These are phyloP conservation scores for Tuber aestivum DNA, from an alignment of 495 filamentous ascomycete species.

Conservation along the genomic window DNA sequence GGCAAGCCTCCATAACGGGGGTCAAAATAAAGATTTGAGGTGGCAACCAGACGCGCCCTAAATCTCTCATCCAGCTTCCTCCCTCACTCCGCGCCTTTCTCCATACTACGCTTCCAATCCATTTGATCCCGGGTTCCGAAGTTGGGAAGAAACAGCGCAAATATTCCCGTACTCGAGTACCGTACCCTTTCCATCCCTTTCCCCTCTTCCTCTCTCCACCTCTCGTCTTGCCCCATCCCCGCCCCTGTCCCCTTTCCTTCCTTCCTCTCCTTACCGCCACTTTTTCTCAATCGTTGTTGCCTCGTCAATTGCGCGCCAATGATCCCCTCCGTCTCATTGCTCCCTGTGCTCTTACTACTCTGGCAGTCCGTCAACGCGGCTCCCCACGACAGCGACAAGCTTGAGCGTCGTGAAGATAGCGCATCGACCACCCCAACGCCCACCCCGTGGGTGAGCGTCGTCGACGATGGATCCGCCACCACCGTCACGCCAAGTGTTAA, in stretches of 20 bases:
- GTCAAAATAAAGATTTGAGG: no score
- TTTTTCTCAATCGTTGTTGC: neutral
- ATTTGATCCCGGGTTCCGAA: neutral
- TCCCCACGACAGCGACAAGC: conserved; percentile 7
- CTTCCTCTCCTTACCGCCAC: neutral
- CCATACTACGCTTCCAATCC: neutral
- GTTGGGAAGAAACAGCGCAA: neutral
- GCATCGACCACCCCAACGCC: conserved; percentile 19
- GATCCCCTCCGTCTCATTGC: conserved; percentile 17
- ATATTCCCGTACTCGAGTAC: no score
- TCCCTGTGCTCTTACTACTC: conserved; percentile 17
- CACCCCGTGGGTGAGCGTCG: conserved; percentile 21
- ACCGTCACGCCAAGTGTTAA: conserved; percentile 26
- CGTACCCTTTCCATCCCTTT: neutral
- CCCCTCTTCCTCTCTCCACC: neutral
- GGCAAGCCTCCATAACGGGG: no score
- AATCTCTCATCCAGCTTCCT: conserved; percentile 3
- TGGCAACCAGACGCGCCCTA: no score
- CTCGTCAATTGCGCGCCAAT: conserved; percentile 6
- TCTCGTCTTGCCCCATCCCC: neutral
- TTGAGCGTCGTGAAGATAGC: conserved; percentile 10
- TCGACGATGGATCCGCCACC: conserved; percentile 17
- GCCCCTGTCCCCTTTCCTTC: neutral
- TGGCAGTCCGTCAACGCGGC: conserved; percentile 13
- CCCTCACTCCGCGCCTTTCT: neutral